Conservation (phyloP, 768 basidiomycete genomes). For the Collybiopsis confluens region DNA sequence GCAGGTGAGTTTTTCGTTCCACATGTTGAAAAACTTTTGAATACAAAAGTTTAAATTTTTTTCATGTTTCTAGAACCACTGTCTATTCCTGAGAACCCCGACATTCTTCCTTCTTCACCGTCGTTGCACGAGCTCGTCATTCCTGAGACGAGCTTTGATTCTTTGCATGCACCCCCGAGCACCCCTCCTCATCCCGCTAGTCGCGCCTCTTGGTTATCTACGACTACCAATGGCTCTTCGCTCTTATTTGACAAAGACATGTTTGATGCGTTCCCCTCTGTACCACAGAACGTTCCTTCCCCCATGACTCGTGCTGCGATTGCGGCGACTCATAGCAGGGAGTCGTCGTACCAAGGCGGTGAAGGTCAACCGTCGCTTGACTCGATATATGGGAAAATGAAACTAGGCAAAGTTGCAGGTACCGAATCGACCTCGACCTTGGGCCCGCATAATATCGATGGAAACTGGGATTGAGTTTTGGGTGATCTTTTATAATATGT, state of each 20-base stretch:
- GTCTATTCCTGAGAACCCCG: slow-evolving; percentile 9
- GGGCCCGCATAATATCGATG: neutral
- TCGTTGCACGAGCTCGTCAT: slow-evolving; percentile 12
- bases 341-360: neutral
- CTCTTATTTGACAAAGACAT: slow-evolving; percentile 51
- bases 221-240: slow-evolving; percentile 33
- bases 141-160: slow-evolving; percentile 9
- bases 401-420: neutral
- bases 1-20: slow-evolving; percentile 27
- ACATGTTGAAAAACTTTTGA: too few relatives aligned
- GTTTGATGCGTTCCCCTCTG: slow-evolving; percentile 71
- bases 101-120: slow-evolving; percentile 17
- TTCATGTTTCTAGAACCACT: neutral
- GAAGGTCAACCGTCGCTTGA: neutral
- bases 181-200: slow-evolving; percentile 17
- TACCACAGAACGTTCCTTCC: slow-evolving; percentile 48
- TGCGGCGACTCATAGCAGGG: neutral
- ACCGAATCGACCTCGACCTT: slow-evolving; percentile 2
- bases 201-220: slow-evolving; percentile 45
- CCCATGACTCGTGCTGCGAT: slow-evolving; percentile 14
- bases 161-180: slow-evolving; percentile 14
- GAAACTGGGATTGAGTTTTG: neutral
- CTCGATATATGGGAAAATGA: neutral
- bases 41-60: too few relatives aligned
- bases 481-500: neutral